phyloP scores from a whole-genome alignment of 768 basidiomycete species.

The Phanerochaete sordida region DNA sequence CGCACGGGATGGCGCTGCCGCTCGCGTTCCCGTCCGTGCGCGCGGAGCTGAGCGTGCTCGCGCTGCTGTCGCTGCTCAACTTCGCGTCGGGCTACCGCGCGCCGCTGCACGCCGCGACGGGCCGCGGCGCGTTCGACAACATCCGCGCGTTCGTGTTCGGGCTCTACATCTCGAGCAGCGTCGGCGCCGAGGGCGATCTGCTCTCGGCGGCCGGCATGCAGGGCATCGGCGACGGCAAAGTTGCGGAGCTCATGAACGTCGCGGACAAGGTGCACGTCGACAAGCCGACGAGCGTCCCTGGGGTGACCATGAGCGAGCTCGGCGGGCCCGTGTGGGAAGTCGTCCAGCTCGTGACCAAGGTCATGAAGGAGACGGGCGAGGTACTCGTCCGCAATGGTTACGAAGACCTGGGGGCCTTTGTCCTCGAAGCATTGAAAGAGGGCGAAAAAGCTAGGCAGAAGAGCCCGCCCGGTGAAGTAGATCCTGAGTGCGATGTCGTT shows the following conservation, averaged over 20 bases:
- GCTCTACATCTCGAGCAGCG: slow-evolving; percentile 63
- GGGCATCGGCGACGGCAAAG: slow-evolving; percentile 44
- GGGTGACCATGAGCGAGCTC: slow-evolving; percentile 69
- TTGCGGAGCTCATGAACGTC: slow-evolving; percentile 74
- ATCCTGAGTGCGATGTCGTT: slow-evolving; percentile 20
- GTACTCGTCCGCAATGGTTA: slow-evolving; percentile 60
- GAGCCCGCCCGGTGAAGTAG: not conserved
- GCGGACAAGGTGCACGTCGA: slow-evolving; percentile 57
- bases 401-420: slow-evolving; percentile 69
- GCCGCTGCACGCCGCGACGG: slow-evolving; percentile 66
- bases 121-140: slow-evolving; percentile 81
- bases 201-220: slow-evolving; percentile 69
- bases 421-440: slow-evolving; percentile 63
- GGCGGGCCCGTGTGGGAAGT: slow-evolving; percentile 73
- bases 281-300: slow-evolving; percentile 56
- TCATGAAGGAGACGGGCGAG: slow-evolving; percentile 70
- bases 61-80: slow-evolving; percentile 74
- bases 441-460: slow-evolving; percentile 24
- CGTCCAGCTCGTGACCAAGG: slow-evolving; percentile 59
- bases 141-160: slow-evolving; percentile 73
- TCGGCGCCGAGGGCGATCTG: slow-evolving; percentile 49
- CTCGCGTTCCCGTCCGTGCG: slow-evolving; percentile 71
- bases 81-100: slow-evolving; percentile 80
- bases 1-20: slow-evolving; percentile 74
- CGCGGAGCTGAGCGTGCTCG: slow-evolving; percentile 81